Base-by-base conservation (phyloP, 495 filamentous ascomycete genomes). In the Pyrenopolyporus hunteri region DNA sequence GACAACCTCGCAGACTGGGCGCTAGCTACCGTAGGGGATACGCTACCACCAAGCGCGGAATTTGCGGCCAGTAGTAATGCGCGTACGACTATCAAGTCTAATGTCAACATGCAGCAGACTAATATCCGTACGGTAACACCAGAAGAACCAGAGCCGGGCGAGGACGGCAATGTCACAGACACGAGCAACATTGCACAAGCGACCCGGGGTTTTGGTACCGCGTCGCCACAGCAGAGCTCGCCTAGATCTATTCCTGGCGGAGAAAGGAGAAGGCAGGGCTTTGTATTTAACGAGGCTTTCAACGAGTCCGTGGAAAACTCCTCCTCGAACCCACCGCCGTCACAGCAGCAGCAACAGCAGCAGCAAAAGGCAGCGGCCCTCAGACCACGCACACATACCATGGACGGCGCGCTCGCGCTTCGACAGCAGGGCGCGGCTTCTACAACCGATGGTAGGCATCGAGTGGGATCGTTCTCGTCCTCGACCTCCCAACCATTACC, bases 381-480 rank as follows among this genome's bases (percentile, higher is more conserved):
- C 32, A 64, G 82, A 44, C 78, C 80, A 16, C 71, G 81, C 31
- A 85, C 80, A 13, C 77, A 78, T 39, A 83, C 81, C 16, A 74
- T 83, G 72, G 80, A 82, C 31, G 75, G 80, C 32, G 71, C 78
- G 22, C 67, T 69, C 22, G 63, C 69, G 13, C 45, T 77, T 40
- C 79, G 81, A 19, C 78, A 78, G 51, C 73, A 76, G 6, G 36
- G 55, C 14, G 46, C 54, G 22, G 66, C 76, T 10, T 67, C 73
- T 11, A 42, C 72, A 9, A 61, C 65, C 17, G 80, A 81, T 49
- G 66, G 66, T 29, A 74, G 80, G 9, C 74, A 80, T 57, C 71
- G 80, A n/a, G 74, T 83, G 13, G 80, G 81, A 26, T 83, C 80
- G n/a, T 80, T 82, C 32, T 82, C 81, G 29, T 82, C 81, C n/a